Conservation (phyloP, 352 stramenopile species). For the Pythium brachiatum region DNA sequence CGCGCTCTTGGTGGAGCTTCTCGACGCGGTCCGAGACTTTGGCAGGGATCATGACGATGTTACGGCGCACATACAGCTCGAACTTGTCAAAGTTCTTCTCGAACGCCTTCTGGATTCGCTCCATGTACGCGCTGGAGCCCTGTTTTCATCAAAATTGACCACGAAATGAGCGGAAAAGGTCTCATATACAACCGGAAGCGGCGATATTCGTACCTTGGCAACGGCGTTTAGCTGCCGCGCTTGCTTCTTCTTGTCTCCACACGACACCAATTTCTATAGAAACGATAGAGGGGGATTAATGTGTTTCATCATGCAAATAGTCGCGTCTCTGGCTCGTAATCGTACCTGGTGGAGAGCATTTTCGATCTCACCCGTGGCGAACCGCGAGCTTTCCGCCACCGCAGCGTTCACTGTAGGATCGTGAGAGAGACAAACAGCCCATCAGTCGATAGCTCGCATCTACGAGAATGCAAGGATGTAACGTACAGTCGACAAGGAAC, state of each 20-base stretch:
- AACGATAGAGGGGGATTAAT: not conserved
- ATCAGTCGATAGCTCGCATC: constrained; percentile 5
- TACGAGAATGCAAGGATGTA: not conserved
- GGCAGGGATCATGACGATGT: constrained; percentile 60
- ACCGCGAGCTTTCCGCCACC: constrained; percentile 45
- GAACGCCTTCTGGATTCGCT: constrained; percentile 54
- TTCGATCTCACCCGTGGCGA: constrained; percentile 62
- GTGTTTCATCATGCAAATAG: not conserved
- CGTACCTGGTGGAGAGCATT: constrained; percentile 63
- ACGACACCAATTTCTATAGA: constrained; percentile 31
- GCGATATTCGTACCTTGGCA: constrained; percentile 36
- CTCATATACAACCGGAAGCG: not conserved
- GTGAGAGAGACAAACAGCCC: not conserved
- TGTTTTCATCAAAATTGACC: constrained; percentile 22
- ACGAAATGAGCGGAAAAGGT: too few species aligned
- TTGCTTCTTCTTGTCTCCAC: constrained; percentile 61
- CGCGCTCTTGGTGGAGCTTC: constrained; percentile 34
- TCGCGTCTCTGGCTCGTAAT: not conserved
- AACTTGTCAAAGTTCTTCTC: constrained; percentile 86
- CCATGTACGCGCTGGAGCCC: constrained; percentile 61
- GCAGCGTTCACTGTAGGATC: constrained; percentile 36
- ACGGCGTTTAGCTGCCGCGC: constrained; percentile 56
- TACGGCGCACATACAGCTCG: constrained; percentile 73
- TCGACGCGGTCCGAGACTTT: constrained; percentile 45
- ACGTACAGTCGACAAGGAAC: constrained; percentile 61